Base-by-base conservation (phyloP, 2,329 filamentous ascomycete genomes). In the Aspergillus sergii region DNA sequence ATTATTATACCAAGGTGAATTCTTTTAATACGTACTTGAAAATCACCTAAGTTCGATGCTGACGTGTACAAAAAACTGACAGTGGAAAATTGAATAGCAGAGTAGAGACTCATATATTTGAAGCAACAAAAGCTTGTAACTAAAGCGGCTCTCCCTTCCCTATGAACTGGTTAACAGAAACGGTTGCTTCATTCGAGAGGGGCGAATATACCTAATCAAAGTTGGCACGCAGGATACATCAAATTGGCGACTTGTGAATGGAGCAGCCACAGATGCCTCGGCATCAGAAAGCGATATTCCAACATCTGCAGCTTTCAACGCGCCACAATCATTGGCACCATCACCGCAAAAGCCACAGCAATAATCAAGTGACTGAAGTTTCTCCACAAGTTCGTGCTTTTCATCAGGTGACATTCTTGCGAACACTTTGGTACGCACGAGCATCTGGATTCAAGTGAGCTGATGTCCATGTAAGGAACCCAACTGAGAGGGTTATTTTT, bases 61-160 rank as follows among this genome's bases (percentile, higher is more conserved):
- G 89, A 93, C 8, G 93, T 92, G 78, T 99, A 99, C 19, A 99
- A 85, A 75, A 99, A 97, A 84, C 91, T 96, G 73, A 99, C 96
- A 0, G 92, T 93, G 9, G 93, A 96, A 82, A 99, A 99, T 78
- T 99, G 95, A 68, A 99, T 99, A n/a, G 95, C 94, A 2, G 94
- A 98, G 82, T 99, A 99, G 68, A 99, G 81, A 71, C 92, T 96
- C 96, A 99, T 99, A 80, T 96, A 99, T 82, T 98, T 99, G 86
- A 99, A 99, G 82, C 95, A 99, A 81, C 92, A 96, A 82, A 99
- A 99, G 78, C 93, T 97, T 14, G 95, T 99, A n/a, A 98, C 94
- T 39, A 99, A 85, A 39, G 96, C 92, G 23, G 94, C 94, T 66
- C 96, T 89, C 23, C 95, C 95, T 82, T 99, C 95, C 68, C 93